Evolutionary conservation across 1,139 yeast species (phyloP).

Genomic region (Sugiyamaella pinicola): DNA sequence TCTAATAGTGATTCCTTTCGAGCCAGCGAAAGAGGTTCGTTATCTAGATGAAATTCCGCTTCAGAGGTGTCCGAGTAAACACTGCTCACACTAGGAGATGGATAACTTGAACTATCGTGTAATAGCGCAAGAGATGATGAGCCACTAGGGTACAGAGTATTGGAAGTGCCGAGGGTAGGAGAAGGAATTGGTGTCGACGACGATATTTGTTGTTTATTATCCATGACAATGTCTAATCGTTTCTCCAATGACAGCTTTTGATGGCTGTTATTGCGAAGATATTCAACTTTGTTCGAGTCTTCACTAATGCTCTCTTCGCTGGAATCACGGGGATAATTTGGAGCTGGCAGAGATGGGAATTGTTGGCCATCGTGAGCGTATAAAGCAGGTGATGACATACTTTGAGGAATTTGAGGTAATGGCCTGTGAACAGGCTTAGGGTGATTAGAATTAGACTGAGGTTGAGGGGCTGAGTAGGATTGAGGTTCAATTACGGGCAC

Average conservation of each 20-base stretch:
- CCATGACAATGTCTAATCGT: constrained; percentile 19
- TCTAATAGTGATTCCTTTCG: constrained; percentile 42
- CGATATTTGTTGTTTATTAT: neutral
- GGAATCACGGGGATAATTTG: neutral
- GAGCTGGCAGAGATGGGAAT: constrained; percentile 12
- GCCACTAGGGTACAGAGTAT: constrained; percentile 3
- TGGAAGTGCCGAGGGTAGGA: neutral
- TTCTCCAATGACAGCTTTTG: constrained; percentile 16
- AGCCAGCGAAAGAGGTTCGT: constrained; percentile 26
- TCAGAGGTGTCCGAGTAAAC: constrained; percentile 28
- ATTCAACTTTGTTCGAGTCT: neutral
- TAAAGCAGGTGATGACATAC: constrained; percentile 18
- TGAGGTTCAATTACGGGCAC: constrained; percentile 35
- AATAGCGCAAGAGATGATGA: constrained; percentile 2
- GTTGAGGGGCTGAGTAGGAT: neutral
- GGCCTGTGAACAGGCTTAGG: constrained; percentile 27
- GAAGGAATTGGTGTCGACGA: constrained; percentile 8
- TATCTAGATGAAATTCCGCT: constrained; percentile 16
- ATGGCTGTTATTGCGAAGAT: neutral
- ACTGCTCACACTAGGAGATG: constrained; percentile 26
- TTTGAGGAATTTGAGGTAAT: constrained; percentile 32
- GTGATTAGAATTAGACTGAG: neutral
- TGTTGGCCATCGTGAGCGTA: constrained; percentile 13
- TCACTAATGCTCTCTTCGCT: constrained; percentile 5
- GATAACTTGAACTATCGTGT: constrained; percentile 15